These are phyloP conservation scores for Cladosporium colombiae DNA, from an alignment of 2,329 filamentous ascomycete species.

Conservation along the genomic window DNA sequence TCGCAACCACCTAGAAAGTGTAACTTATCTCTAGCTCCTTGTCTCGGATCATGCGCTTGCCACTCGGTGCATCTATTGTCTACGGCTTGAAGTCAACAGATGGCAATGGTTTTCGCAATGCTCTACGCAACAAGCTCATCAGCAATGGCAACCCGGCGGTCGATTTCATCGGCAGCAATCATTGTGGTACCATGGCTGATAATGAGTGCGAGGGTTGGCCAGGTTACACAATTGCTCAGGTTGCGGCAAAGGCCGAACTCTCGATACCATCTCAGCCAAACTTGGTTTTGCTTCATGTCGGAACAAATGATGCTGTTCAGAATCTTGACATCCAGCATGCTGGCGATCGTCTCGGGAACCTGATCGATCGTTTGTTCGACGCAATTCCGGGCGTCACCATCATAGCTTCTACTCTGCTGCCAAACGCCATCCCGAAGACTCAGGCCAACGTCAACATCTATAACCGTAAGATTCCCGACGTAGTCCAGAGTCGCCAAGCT, in stretches of 20 bases:
- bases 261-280: slow-evolving; percentile 19
- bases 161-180: slow-evolving; percentile 8
- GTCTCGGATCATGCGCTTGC: too few species aligned
- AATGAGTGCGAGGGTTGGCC: slow-evolving; percentile 20
- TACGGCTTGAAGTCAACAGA: slow-evolving; percentile 15
- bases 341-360: slow-evolving; percentile 1
- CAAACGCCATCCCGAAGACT: slow-evolving; percentile 6
- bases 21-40: too few species aligned
- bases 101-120: slow-evolving; percentile 22
- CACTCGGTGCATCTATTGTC: slow-evolving; percentile 20
- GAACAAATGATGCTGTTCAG: slow-evolving; percentile 18
- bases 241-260: slow-evolving; percentile 10
- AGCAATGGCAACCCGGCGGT: slow-evolving; percentile 14
- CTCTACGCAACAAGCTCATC: slow-evolving; percentile 17
- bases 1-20: too few species aligned
- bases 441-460: slow-evolving; percentile 15
- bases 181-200: slow-evolving; percentile 15
- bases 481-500: background rate
- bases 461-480: slow-evolving; percentile 13
- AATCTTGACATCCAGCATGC: slow-evolving; percentile 9
- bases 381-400: slow-evolving; percentile 16
- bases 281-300: slow-evolving; percentile 19
- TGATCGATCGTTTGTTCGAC: slow-evolving; percentile 21
- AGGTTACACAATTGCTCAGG: slow-evolving; percentile 19
- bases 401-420: slow-evolving; percentile 16